phyloP scores from a whole-genome alignment of 2,329 filamentous ascomycete genomes.

The Phaeosphaeria sp. region DNA sequence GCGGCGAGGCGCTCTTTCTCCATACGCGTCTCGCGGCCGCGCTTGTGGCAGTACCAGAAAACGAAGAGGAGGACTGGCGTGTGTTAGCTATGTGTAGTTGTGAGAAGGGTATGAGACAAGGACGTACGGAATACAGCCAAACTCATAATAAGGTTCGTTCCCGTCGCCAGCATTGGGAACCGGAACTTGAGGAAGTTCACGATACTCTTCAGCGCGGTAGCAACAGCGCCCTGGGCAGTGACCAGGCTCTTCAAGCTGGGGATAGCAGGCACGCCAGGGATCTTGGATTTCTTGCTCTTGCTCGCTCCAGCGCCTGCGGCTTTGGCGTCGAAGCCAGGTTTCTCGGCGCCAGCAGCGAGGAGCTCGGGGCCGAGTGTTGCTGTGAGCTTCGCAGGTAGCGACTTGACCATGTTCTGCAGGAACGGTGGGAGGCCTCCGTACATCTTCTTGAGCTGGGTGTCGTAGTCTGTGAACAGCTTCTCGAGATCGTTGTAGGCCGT shows the following conservation, averaged over 20 bases:
- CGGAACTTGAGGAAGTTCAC: conserved; percentile 84
- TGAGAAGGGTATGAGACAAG: background rate
- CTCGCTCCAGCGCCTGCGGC: conserved; percentile 19
- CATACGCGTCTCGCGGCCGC: conserved; percentile 83
- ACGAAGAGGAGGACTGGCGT: conserved; percentile 79
- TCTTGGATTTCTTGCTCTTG: conserved; percentile 62
- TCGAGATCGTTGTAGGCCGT: conserved; percentile 93
- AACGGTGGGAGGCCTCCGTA: conserved; percentile 75
- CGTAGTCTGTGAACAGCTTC: conserved; percentile 68
- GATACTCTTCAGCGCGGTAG: conserved; percentile 85
- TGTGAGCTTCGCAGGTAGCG: conserved; percentile 82
- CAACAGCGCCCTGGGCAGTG: conserved; percentile 85
- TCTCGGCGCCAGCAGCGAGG: conserved; percentile 78
- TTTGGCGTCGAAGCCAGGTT: conserved; percentile 57
- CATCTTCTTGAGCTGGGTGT: conserved; percentile 68
- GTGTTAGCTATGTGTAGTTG: conserved; percentile 24
- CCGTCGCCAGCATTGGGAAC: conserved; percentile 84
- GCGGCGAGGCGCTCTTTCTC: conserved; percentile 62
- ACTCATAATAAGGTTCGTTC: conserved; percentile 90
- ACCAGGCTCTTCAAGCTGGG: conserved; percentile 79
- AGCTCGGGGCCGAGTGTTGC: conserved; percentile 79
- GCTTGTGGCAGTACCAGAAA: conserved; percentile 98
- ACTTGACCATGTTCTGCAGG: conserved; percentile 84
- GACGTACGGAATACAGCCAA: conserved; percentile 83
- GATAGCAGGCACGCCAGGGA: conserved; percentile 54